A percentile compares a stretch with the other conserved stretches of the same genome.
Conservation (phyloP, 192 early-diverging fungal species). For the Podila epigama region DNA sequence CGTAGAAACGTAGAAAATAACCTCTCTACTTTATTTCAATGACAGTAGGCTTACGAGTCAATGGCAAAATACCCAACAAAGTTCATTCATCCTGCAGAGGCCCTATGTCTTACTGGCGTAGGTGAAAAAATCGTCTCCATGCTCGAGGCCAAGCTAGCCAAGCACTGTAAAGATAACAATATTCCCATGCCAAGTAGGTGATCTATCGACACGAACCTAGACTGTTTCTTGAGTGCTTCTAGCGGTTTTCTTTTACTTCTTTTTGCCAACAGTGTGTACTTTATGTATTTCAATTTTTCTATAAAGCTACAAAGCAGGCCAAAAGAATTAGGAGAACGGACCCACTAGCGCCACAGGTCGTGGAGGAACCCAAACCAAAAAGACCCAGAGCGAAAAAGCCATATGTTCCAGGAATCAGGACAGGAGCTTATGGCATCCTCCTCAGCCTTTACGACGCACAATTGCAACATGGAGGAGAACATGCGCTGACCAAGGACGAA, state of each 20-base stretch:
- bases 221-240: neutral
- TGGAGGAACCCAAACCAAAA: slow-evolving; percentile 16
- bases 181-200: slow-evolving; percentile 46
- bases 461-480: slow-evolving; percentile 14
- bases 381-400: slow-evolving; percentile 15
- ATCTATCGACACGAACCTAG: neutral
- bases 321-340: neutral
- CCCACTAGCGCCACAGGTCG: neutral
- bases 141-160: slow-evolving; percentile 59
- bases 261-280: no score
- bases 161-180: slow-evolving; percentile 64
- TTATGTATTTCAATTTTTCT: neutral
- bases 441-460: slow-evolving; percentile 62
- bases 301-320: neutral
- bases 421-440: slow-evolving; percentile 84
- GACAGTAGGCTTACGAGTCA: slow-evolving; percentile 65
- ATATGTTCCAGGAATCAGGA: slow-evolving; percentile 82
- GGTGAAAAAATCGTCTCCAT: slow-evolving; percentile 60
- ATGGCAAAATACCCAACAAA: slow-evolving; percentile 64
- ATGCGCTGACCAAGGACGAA: slow-evolving; percentile 69
- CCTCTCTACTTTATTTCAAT: neutral
- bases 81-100: slow-evolving; percentile 66
- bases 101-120: slow-evolving; percentile 68
- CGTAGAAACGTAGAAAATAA: no score
- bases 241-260: neutral